These are phyloP conservation scores for barley (Hordeum vulgare) DNA, from an alignment of 176 grass and related monocot species.

Conservation along the genomic window DNA sequence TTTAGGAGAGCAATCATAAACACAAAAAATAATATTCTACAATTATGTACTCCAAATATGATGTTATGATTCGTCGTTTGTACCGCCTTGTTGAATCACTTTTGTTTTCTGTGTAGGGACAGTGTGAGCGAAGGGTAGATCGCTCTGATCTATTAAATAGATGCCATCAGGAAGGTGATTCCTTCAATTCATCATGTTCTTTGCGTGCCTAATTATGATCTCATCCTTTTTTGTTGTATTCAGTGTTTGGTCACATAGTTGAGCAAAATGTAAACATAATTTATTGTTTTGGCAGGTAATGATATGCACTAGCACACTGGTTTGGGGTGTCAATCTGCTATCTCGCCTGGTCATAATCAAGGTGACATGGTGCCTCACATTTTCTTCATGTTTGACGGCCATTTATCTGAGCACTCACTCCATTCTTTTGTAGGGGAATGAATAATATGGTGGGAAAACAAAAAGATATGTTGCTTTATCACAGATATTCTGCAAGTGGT, in stretches of 20 bases:
- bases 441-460: constrained; percentile 92
- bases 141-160: too few species aligned
- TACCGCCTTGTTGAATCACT: too few species aligned
- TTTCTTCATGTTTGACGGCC: background rate
- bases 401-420: constrained; percentile 16
- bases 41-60: too few species aligned
- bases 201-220: too few species aligned
- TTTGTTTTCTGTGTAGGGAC: too few species aligned
- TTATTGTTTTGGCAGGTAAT: constrained; percentile 49
- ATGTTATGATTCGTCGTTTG: too few species aligned
- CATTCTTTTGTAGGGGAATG: constrained; percentile 57
- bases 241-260: background rate
- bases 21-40: too few species aligned
- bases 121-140: too few species aligned
- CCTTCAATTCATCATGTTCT: too few species aligned
- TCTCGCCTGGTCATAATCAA: constrained; percentile 94
- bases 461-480: constrained; percentile 94
- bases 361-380: constrained; percentile 38
- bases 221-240: too few species aligned
- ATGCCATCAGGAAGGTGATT: too few species aligned
- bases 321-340: constrained; percentile 96
- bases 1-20: too few species aligned
- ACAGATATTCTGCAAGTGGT: constrained; percentile 99
- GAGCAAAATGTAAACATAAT: constrained; percentile 12
- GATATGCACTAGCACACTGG: constrained; percentile 92